These are phyloP conservation scores for Beauveria bassiana DNA, from an alignment of 2,329 filamentous ascomycete genomes.

Conservation along the genomic window DNA sequence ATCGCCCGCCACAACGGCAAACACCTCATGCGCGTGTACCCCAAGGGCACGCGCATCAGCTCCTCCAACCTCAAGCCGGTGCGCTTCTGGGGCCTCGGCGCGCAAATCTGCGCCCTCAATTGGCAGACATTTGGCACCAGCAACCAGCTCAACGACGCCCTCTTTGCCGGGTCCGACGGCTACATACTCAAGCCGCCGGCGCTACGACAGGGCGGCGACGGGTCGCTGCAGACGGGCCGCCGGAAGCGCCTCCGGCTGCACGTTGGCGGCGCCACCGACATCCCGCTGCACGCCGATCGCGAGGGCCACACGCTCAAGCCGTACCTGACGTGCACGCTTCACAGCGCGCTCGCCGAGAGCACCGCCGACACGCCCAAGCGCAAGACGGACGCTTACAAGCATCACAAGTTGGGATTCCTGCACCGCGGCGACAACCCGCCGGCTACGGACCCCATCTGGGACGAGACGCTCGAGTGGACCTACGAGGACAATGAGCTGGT, in stretches of 20 bases:
- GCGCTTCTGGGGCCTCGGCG: constrained; percentile 58
- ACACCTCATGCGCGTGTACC: constrained; percentile 63
- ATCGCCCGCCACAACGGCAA: constrained; percentile 54
- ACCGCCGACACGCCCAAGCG: constrained; percentile 42
- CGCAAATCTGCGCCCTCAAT: constrained; percentile 63
- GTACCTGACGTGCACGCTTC: constrained; percentile 57
- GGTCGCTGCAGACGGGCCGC: constrained; percentile 37
- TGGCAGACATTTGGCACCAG: constrained; percentile 60
- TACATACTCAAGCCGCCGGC: constrained; percentile 58
- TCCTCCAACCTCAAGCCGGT: constrained; percentile 57
- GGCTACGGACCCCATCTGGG: constrained; percentile 55
- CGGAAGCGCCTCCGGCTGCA: constrained; percentile 47
- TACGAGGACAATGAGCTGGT: constrained; percentile 59
- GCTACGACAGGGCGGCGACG: constrained; percentile 48
- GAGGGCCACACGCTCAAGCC: constrained; percentile 49
- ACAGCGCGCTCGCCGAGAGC: constrained; percentile 46
- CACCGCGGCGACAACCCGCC: constrained; percentile 52
- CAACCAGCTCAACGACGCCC: constrained; percentile 61
- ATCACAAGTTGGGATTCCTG: constrained; percentile 48
- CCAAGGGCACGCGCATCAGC: constrained; percentile 61
- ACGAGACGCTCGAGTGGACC: constrained; percentile 59
- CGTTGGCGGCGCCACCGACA: constrained; percentile 53
- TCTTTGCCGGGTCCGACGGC: constrained; percentile 57
- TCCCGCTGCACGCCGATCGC: constrained; percentile 46
- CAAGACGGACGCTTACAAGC: constrained; percentile 54